Conservation (phyloP, 2,329 filamentous ascomycete species). For the Ceratocystiopsis sp. region DNA sequence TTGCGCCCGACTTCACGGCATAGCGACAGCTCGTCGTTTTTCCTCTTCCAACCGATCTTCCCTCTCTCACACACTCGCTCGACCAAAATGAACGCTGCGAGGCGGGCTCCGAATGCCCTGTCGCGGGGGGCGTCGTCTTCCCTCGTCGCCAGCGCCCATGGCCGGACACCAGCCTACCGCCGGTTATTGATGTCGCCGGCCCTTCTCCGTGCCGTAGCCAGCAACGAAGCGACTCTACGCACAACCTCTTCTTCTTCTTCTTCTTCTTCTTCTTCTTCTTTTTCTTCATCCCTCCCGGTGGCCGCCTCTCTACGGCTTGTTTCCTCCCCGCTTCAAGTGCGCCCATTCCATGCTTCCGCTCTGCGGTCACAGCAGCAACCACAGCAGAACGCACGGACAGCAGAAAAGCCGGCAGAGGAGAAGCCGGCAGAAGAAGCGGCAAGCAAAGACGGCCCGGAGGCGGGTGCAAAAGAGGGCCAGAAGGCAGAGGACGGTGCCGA, state of each 20-base stretch:
- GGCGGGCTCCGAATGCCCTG: slow-evolving; percentile 24
- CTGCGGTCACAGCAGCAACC: slow-evolving; percentile 15
- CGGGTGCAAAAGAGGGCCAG: slow-evolving; percentile 26
- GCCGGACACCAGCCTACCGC: slow-evolving; percentile 30
- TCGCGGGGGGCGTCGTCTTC: slow-evolving; percentile 23
- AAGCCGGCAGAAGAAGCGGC: slow-evolving; percentile 19
- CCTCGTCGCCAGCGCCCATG: slow-evolving; percentile 16
- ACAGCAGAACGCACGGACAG: slow-evolving; percentile 10
- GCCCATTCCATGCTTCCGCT: slow-evolving; percentile 19
- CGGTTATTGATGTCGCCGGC: slow-evolving; percentile 23
- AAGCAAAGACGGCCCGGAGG: slow-evolving; percentile 26
- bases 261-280: slow-evolving; percentile 13
- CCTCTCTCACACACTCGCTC: no score
- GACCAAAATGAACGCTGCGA: slow-evolving; percentile 28
- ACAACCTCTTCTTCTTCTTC: slow-evolving; percentile 13
- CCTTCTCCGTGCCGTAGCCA: not conserved
- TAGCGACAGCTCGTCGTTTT: not conserved
- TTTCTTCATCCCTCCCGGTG: slow-evolving; percentile 10
- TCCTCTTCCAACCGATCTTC: no score
- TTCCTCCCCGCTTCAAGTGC: slow-evolving; percentile 11
- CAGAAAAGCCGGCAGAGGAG: slow-evolving; percentile 15
- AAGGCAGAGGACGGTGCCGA: slow-evolving; percentile 30
- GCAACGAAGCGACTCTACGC: slow-evolving; percentile 8
- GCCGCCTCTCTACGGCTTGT: no score
- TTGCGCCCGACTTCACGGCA: no score